phyloP scores from a whole-genome alignment of 2,329 filamentous ascomycete genomes.

The Zymoseptoria pseudotritici region DNA sequence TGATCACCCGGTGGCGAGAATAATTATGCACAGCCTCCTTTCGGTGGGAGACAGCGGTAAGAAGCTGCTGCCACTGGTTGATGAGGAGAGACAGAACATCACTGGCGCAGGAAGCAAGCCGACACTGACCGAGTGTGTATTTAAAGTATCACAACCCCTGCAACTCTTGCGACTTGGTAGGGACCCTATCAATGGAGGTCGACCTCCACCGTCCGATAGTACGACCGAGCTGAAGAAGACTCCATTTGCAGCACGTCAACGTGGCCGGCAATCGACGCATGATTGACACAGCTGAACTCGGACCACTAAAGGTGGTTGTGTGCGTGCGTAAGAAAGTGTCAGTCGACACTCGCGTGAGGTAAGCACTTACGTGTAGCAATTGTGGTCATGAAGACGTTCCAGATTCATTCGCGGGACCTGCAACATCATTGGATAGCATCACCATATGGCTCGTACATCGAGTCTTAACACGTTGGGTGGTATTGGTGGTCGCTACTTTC shows the following conservation, averaged over 20 bases:
- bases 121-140: background rate
- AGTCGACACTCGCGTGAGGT: no score
- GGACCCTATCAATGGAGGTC: background rate
- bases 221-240: background rate
- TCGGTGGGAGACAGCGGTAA: background rate
- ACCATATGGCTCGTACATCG: background rate
- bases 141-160: background rate
- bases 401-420: no score
- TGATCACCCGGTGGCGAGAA: background rate
- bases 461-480: conserved; percentile 1
- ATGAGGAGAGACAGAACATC: background rate
- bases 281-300: background rate
- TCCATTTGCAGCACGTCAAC: background rate
- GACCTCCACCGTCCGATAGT: background rate
- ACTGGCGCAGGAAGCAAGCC: background rate
- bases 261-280: background rate
- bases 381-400: no score
- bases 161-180: background rate
- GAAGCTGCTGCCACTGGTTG: background rate
- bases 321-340: no score
- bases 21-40: background rate
- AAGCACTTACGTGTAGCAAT: no score
- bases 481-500: conserved; percentile 7
- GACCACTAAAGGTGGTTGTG: no score
- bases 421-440: background rate